These are phyloP conservation scores for Hygrophorus russula DNA, from an alignment of 768 basidiomycete genomes.

Conservation along the genomic window DNA sequence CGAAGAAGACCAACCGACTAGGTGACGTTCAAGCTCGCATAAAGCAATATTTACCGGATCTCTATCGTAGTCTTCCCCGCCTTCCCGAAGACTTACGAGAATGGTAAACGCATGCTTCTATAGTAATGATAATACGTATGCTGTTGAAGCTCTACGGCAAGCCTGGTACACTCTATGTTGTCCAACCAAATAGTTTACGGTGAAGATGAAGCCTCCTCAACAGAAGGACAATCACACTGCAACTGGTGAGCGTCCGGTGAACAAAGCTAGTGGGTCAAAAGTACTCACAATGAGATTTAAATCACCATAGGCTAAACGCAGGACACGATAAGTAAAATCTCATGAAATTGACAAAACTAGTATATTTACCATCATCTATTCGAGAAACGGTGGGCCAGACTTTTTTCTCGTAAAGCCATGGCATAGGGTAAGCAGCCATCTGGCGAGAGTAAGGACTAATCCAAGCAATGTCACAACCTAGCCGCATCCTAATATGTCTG, in stretches of 20 bases:
- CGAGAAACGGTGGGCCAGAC: conserved; percentile 95
- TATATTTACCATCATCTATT: conserved; percentile 77
- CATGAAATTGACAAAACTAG: not conserved
- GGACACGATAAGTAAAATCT: conserved; percentile 4
- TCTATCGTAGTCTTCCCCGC: conserved; percentile 17
- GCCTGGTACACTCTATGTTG: conserved; percentile 16
- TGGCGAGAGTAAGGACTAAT: conserved; percentile 80
- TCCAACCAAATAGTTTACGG: conserved; percentile 11
- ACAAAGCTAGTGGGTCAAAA: not conserved
- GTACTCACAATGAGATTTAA: conserved; percentile 73
- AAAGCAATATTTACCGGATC: conserved; percentile 25
- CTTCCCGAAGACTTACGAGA: conserved; percentile 17
- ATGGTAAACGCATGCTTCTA: conserved; percentile 48
- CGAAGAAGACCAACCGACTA: conserved; percentile 29
- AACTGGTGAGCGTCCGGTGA: conserved; percentile 8
- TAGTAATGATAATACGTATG: conserved; percentile 33
- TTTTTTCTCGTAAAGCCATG: conserved; percentile 78
- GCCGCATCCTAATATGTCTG: not conserved
- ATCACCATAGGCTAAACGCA: conserved; percentile 73
- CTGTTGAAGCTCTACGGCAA: conserved; percentile 38
- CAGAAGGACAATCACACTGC: conserved; percentile 80
- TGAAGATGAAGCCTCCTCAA: conserved; percentile 57
- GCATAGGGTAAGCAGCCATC: conserved; percentile 82
- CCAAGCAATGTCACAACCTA: not conserved
- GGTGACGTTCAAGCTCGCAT: conserved; percentile 35